Evolutionary conservation across 306 rosid genomes (phyloP), one percentile per base, ranked within the genome.

Genomic region (Corylus heterophylla): DNA sequence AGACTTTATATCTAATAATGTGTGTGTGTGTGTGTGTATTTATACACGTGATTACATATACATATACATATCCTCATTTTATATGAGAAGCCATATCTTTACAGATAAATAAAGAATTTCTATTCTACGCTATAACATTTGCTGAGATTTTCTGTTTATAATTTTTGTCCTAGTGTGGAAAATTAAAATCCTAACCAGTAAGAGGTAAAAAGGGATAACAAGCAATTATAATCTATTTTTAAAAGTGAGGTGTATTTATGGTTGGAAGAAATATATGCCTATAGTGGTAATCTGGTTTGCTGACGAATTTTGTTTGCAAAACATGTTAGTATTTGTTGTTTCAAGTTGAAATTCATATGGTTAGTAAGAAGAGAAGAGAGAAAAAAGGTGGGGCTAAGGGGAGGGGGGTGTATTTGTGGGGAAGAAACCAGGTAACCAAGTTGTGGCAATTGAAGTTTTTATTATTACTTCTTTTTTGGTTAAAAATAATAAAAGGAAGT

Each of bases 1-100:
- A 86, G 79, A 42, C n/a, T 67, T 54, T 64, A 11, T 49, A 49
- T 49, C 52, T 49, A 49, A 49, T 49, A 11, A 48, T 48, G 3
- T 48, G 51, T 48, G 12, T 8, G 52, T 12, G 14, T 49, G 13
- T 12, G 12, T 48, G 52, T 49, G 52, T 12, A 11, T 49, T 11
- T 49, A 49, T 49, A 42, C 7, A 6, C 44, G 4, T 39, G 4
- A 39, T 2, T 49, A 12, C 51, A 62, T 7, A 16, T 18, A 67
- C 10, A 67, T 39, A 14, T 39, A 67, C 9, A 67, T 39, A 14
- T 31, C 69, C 25, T 18, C 13, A 17, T 67, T 42, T 39, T 18
- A n/a, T 4, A 42, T 44, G 48, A 42, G 3, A 9, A 61, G 12
- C 50, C 52, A 39, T 83, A 29, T 22, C 55, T 27, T 50, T 1